Base-by-base conservation (phyloP, 192 early-diverging fungal genomes). In the Gonapodya prolifera region DNA sequence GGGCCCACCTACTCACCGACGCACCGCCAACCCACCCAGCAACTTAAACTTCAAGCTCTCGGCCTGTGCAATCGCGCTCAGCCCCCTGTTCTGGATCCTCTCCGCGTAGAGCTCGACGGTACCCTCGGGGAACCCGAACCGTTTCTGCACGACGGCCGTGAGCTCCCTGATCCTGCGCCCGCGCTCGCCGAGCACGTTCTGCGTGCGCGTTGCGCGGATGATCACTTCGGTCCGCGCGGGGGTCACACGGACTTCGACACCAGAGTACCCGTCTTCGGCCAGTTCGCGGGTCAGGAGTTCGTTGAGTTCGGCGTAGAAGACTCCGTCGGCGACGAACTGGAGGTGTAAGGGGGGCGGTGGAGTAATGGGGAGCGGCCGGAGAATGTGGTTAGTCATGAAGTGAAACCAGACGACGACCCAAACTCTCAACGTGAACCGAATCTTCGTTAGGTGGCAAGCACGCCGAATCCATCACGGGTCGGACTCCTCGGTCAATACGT, bases 241-340 rank as follows among this genome's bases (percentile, higher is more conserved):
- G 83, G 97, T 99, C 69, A 99, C 97, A 82, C 97, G 96, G 85
- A 99, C 96, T 88, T 99, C 97, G 83, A 96, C 95, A 85, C 97
- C 97, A 80, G 97, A 94, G 92, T 99, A 99, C 88, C 97, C 97
- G 84, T 99, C 95, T 84, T 90, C 90, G 82, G 94, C 92, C 81
- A 99, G 90, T 88, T 96, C 94, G 84, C 95, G 95, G 84, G 93
- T 92, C 87, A 99, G 93, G 91, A 96, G 96, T 89, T 96, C 95
- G 92, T 99, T 99, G 85, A 99, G 92, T 88, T 99, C 97, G 87
- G 97, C 96, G 91, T 96, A 97, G 90, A 99, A 99, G 77, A 99
- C 96, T 93, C 97, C 97, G 89, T 99, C 97, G 86, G 97, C 97
- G 82, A 98, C 93, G 89, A 95, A 99, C 97, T 95, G n/a, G n/a